Base-by-base conservation (phyloP, 2,329 filamentous ascomycete genomes). In the Ophiostoma populinum region DNA sequence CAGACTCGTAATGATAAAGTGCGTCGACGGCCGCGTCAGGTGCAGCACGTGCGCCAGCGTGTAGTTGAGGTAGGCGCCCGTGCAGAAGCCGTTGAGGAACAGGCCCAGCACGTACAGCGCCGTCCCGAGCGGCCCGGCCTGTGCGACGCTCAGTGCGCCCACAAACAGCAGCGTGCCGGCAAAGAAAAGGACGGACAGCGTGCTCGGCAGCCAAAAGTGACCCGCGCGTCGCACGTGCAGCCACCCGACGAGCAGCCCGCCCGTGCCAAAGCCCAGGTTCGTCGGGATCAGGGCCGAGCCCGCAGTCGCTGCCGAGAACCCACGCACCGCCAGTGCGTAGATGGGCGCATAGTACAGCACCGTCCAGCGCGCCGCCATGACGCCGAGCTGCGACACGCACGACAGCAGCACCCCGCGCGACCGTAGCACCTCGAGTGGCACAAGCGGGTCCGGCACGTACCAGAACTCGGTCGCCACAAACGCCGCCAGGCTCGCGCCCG, bases 341-440 rank as follows among this genome's bases (percentile, higher is more conserved):
- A 83, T 71, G 0, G 83, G 82, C 0, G 76, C 68, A 54, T 83
- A 92, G 58, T 85, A 90, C 7, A 92, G 61, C 2, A 92, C 65
- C 6, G 65, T 66, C 82, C 81, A 92, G 38, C 83, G 75, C 2
- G 78, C 67, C 49, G 80, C 74, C 80, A 92, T 87, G 51, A 83
- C 67, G 15, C 77, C 74, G 0, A 86, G 63, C 33, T 83, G 80
- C 1, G 75, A 67, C 16, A 86, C 48, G 48, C 81, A 87, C 1
- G 78, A 78, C 16, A 87, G 55, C 4, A 87, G 58, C 1, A 80
- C 71, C 20, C 75, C 76, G 19, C 76, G 68, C 9, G 75, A 81
- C 34, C 63, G 67, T 19, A 92, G 65, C 2, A 90, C 63, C 2
- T 65, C 54, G 32, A 86, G 57, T 1, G 82, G 81, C 34, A 92